Conservation (phyloP, 2,329 filamentous ascomycete genomes). For the Pestalotiopsis fici region DNA sequence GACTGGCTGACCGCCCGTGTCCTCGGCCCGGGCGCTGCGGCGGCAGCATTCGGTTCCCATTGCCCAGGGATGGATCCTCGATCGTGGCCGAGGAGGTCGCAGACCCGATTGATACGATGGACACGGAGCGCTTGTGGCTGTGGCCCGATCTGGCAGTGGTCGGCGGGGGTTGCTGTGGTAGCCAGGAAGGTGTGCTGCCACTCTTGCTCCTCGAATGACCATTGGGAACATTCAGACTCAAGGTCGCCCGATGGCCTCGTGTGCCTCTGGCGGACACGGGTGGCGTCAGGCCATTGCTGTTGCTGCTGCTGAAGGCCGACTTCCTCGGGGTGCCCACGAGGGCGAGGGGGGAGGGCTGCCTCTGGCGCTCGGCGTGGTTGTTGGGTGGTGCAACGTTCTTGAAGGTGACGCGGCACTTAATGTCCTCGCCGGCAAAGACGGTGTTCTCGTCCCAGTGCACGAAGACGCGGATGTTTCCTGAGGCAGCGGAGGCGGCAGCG, state of each 20-base stretch:
- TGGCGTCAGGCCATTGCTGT: slow-evolving; percentile 45
- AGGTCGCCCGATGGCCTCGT: slow-evolving; percentile 65
- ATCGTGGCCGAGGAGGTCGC: slow-evolving; percentile 48
- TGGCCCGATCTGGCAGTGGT: slow-evolving; percentile 41
- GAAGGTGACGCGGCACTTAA: slow-evolving; percentile 95
- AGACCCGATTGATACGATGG: slow-evolving; percentile 77
- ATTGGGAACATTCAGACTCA: slow-evolving; percentile 62
- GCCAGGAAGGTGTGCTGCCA: slow-evolving; percentile 50
- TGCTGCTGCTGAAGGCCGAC: slow-evolving; percentile 39
- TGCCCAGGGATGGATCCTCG: slow-evolving; percentile 44
- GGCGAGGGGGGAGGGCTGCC: slow-evolving; percentile 44
- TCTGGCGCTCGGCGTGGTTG: slow-evolving; percentile 32
- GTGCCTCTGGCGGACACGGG: slow-evolving; percentile 47
- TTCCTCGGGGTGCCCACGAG: slow-evolving; percentile 27
- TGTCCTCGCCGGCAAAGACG: slow-evolving; percentile 94
- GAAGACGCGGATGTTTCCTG: slow-evolving; percentile 85
- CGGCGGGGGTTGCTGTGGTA: slow-evolving; percentile 25
- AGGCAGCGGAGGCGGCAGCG: neutral
- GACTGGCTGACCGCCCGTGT: slow-evolving; percentile 78
- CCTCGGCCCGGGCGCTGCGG: slow-evolving; percentile 58
- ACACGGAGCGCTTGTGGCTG: slow-evolving; percentile 74
- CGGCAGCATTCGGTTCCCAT: slow-evolving; percentile 38
- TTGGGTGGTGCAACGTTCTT: slow-evolving; percentile 71
- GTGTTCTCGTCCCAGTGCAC: slow-evolving; percentile 93
- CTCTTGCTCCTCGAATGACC: slow-evolving; percentile 42